Conservation (phyloP, 371 early-diverging fungal genomes). For the Ordospora colligata region DNA sequence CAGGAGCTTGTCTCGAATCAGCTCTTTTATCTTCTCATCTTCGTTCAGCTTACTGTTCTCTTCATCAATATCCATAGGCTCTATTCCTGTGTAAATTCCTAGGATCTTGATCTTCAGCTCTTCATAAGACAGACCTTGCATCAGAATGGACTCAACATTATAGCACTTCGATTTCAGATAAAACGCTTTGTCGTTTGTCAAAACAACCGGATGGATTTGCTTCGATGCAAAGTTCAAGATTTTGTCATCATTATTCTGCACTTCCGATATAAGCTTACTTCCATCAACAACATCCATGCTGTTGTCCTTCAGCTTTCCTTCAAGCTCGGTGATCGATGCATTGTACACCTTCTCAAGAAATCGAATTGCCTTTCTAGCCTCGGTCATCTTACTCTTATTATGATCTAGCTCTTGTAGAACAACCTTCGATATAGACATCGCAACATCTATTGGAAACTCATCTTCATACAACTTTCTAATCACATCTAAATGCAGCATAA, state of each 20-base stretch:
- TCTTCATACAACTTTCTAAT: constrained; percentile 3
- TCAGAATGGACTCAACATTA: constrained; percentile 26
- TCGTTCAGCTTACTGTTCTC: not conserved
- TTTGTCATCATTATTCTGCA: constrained; percentile 40
- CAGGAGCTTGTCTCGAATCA: not conserved
- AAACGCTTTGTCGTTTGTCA: constrained; percentile 37
- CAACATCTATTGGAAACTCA: constrained; percentile 3
- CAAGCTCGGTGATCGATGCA: constrained; percentile 13
- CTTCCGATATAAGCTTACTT: not conserved
- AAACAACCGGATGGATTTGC: constrained; percentile 33
- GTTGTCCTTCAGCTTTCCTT: constrained; percentile 26
- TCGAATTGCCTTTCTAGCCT: constrained; percentile 31
- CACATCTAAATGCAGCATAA: constrained; percentile 30
- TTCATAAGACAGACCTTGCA: not conserved
- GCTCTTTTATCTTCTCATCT: constrained; percentile 1
- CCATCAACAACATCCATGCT: constrained; percentile 27
- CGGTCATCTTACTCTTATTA: not conserved
- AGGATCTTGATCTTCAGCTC: constrained; percentile 9
- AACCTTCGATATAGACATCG: constrained; percentile 30
- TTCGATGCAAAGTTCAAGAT: constrained; percentile 27
- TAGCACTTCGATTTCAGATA: constrained; percentile 28
- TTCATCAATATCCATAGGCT: constrained; percentile 21
- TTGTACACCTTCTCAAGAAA: constrained; percentile 18
- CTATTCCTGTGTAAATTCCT: constrained; percentile 1
- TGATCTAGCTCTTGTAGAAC: constrained; percentile 42